Base-by-base conservation (phyloP, 441 rosid genomes). In the Arabidopsis lyrata region DNA sequence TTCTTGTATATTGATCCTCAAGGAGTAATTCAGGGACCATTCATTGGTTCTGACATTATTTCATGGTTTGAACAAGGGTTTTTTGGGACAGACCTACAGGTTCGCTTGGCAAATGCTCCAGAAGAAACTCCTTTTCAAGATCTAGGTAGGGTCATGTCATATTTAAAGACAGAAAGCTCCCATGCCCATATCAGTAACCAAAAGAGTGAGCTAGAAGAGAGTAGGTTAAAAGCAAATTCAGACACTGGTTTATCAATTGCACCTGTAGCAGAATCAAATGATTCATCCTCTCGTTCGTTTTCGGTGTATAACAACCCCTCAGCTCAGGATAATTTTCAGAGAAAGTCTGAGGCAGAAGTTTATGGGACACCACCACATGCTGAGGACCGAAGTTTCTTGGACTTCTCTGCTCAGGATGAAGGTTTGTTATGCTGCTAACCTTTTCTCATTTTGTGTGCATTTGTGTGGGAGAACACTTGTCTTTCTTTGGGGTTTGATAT, bases 61-160 rank as follows among this genome's bases (percentile, higher is more conserved):
- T 83, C 81, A 29, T 88, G 93, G 93, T 84, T 83, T 70, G 89
- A 85, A 42, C 88, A 88, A 78, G 93, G 93, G 2, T 88, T 85
- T 83, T 88, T 88, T 73, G 93, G 90, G 52, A 72, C 80, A 14
- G 93, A 88, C 77, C 82, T 88, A 73, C 85, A 69, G 31, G 93
- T 88, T 45, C 85, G 93, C 70, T 67, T 84, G 68, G 86, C 77
- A 53, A 86, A 81, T 84, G 89, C 91, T 63, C 86, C 91, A 60
- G 87, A 86, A 68, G 88, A 83, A 68, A 82, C 85, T 41, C 86
- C 87, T 36, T 88, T 86, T 71, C 83, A 76, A 58, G 86, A 81
- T 49, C 69, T 88, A 71, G 90, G 92, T 32, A 83, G 70, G 35
- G 71, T 91, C 72, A 80, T 91, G 88, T 87, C 90, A 20, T 84